phyloP scores from a whole-genome alignment of 139 green algal species.

The Auxenochlorella pyrenoidosa region DNA sequence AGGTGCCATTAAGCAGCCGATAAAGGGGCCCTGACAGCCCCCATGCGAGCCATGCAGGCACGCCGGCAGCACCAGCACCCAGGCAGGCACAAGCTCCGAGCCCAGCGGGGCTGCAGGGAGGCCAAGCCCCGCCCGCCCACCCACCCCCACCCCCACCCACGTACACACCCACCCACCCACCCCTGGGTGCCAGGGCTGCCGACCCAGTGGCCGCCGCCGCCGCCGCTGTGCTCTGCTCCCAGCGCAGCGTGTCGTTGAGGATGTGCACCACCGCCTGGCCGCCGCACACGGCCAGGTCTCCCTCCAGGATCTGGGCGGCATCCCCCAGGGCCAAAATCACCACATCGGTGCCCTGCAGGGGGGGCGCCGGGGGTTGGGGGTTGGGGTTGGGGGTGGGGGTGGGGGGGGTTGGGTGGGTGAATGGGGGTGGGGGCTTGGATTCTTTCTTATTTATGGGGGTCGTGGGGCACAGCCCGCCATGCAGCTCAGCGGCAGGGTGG shows the following conservation, averaged over 20 bases:
- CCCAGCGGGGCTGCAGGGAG: too few species aligned
- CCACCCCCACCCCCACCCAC: too few species aligned
- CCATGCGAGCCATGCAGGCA: too few species aligned
- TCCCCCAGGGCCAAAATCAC: neutral
- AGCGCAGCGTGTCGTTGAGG: constrained; percentile 10
- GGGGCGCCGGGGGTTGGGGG: neutral
- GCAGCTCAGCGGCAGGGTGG: too few species aligned
- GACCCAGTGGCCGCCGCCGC: neutral
- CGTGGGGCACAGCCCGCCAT: too few species aligned
- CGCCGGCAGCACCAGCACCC: too few species aligned
- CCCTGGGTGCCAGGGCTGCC: neutral
- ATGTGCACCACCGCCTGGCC: constrained; percentile 8
- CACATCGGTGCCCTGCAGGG: neutral
- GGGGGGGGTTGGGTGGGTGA: neutral
- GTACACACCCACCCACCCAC: neutral
- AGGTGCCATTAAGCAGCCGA: too few species aligned
- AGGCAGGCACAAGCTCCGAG: too few species aligned
- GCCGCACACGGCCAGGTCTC: constrained; percentile 1
- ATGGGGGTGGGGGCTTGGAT: too few species aligned
- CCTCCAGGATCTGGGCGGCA: neutral
- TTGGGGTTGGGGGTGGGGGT: neutral
- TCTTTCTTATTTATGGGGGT: too few species aligned
- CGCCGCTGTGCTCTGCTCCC: neutral
- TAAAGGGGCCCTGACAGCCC: too few species aligned
- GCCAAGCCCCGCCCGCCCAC: too few species aligned